phyloP scores from a whole-genome alignment of 306 rosid genomes.

The Herpetospermum pedunculosum region DNA sequence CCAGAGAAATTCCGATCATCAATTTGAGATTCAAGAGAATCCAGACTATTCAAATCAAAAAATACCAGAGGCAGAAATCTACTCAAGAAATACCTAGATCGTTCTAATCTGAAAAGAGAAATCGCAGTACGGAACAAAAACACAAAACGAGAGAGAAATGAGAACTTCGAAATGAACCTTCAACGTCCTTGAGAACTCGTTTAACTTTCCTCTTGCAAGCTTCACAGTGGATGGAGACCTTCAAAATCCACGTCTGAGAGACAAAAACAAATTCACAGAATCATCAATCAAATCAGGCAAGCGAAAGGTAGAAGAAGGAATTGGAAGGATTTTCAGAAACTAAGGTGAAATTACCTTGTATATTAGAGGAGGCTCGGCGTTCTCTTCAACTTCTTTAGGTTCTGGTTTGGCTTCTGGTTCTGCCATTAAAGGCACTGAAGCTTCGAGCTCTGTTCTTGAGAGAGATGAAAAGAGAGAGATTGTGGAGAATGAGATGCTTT shows the following conservation, averaged over 20 bases:
- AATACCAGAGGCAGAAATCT: too few relatives aligned
- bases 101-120: background rate
- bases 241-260: conserved; percentile 68
- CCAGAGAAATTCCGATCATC: background rate
- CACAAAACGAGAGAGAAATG: background rate
- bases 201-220: conserved; percentile 81
- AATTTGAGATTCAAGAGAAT: background rate
- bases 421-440: background rate
- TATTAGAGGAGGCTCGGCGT: background rate
- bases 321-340: background rate
- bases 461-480: background rate
- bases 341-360: background rate
- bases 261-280: background rate
- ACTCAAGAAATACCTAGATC: too few relatives aligned
- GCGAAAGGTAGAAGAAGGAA: background rate
- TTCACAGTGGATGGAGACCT: conserved; percentile 82
- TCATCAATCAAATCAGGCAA: background rate
- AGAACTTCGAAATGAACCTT: conserved; percentile 25
- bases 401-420: background rate
- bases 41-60: background rate
- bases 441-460: background rate
- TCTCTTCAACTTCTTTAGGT: background rate
- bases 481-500: background rate
- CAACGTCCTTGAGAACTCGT: conserved; percentile 72
- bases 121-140: background rate